phyloP scores from a whole-genome alignment of 2,329 filamentous ascomycete species.

The Arthrobotrys sphaeroides region DNA sequence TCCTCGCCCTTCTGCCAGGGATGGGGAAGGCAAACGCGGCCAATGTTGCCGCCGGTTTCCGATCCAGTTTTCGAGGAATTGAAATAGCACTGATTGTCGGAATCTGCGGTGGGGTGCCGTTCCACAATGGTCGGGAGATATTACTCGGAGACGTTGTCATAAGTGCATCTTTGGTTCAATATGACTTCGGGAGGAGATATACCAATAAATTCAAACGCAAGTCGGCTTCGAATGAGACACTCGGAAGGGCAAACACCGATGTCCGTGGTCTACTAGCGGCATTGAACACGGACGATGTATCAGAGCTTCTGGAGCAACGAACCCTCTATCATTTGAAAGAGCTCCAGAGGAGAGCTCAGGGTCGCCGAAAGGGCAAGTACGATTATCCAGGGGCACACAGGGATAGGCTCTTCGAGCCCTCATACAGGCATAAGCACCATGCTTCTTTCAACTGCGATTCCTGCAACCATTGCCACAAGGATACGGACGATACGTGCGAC shows the following conservation, averaged over 20 bases:
- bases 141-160: slow-evolving; percentile 56
- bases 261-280: slow-evolving; percentile 58
- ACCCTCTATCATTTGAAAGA: slow-evolving; percentile 41
- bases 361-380: slow-evolving; percentile 46
- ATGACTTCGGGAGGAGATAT: slow-evolving; percentile 57
- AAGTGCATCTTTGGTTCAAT: slow-evolving; percentile 56
- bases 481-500: slow-evolving; percentile 54
- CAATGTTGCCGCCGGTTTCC: slow-evolving; percentile 57
- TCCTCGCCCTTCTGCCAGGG: slow-evolving; percentile 59
- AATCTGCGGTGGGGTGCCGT: slow-evolving; percentile 61
- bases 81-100: slow-evolving; percentile 60
- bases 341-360: slow-evolving; percentile 52
- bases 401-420: slow-evolving; percentile 58
- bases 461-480: slow-evolving; percentile 30
- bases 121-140: slow-evolving; percentile 25
- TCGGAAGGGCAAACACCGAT: slow-evolving; percentile 56
- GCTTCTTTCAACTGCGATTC: slow-evolving; percentile 11
- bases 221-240: slow-evolving; percentile 53
- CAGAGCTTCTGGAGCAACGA: slow-evolving; percentile 39
- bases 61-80: slow-evolving; percentile 59
- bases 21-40: slow-evolving; percentile 59
- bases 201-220: slow-evolving; percentile 54
- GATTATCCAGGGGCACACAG: slow-evolving; percentile 57
- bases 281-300: slow-evolving; percentile 54
- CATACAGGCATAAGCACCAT: slow-evolving; percentile 60